Conservation (phyloP, 768 basidiomycete species). For the Amanita exitialis region DNA sequence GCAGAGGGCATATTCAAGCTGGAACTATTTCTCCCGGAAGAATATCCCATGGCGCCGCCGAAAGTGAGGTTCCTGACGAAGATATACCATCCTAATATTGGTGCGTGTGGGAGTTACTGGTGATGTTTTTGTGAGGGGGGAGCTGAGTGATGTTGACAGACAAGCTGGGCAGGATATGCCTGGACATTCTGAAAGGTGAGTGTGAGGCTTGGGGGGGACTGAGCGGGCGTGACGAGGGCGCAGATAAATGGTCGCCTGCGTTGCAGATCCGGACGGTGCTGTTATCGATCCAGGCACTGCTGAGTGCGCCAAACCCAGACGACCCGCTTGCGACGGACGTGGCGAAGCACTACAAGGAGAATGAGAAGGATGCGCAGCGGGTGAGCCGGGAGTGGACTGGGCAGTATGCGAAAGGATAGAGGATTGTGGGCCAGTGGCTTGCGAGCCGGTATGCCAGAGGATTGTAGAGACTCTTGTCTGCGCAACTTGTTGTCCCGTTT, state of each 20-base stretch:
- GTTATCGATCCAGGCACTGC: conserved; percentile 92
- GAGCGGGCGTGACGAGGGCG: too few relatives aligned
- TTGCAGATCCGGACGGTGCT: conserved; percentile 97
- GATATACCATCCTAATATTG: conserved; percentile 99
- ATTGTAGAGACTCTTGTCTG: too few relatives aligned
- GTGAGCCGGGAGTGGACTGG: conserved; percentile 96
- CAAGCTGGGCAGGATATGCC: conserved; percentile 95
- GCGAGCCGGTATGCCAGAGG: too few relatives aligned
- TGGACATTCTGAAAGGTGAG: conserved; percentile 94
- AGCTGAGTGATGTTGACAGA: conserved; percentile 46
- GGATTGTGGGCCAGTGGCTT: too few relatives aligned
- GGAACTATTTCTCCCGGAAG: conserved; percentile 97
- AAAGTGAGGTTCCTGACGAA: conserved; percentile 97
- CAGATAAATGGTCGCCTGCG: conserved; percentile 99
- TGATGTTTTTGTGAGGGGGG: too few relatives aligned
- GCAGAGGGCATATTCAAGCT: conserved; percentile 87
- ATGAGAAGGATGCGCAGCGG: conserved; percentile 86
- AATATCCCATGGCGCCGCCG: conserved; percentile 99
- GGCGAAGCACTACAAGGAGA: conserved; percentile 97
- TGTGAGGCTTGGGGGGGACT: background rate
- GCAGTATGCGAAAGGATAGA: conserved; percentile 50
- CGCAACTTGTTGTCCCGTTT: too few relatives aligned
- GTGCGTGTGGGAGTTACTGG: conserved; percentile 47
- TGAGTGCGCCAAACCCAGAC: conserved; percentile 94
- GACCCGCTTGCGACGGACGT: conserved; percentile 92